Conservation (phyloP, 2,329 filamentous ascomycete species). For the Paecilomyces variotii region DNA sequence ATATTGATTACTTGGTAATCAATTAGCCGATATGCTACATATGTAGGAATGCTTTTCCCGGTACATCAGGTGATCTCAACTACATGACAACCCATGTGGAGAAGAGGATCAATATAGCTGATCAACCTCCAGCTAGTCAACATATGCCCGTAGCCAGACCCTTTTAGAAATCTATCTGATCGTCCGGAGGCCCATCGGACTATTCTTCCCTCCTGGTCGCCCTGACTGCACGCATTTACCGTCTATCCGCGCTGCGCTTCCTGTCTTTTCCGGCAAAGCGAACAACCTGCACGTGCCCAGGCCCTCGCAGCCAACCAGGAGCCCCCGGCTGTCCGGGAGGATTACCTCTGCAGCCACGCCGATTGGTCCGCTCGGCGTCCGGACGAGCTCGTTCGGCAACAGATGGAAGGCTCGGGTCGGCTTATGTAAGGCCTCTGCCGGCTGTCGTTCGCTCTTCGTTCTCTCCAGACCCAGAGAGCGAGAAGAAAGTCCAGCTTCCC, state of each 20-base stretch:
- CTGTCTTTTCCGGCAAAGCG: slow-evolving; percentile 18
- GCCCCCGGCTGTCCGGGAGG: slow-evolving; percentile 24
- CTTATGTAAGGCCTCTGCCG: slow-evolving; percentile 27
- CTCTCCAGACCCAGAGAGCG: slow-evolving; percentile 8
- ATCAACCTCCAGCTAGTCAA: background rate
- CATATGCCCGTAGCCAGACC: background rate
- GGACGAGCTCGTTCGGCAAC: slow-evolving; percentile 25
- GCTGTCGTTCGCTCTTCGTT: slow-evolving; percentile 12
- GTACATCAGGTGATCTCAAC: background rate
- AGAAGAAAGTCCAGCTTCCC: slow-evolving; percentile 17
- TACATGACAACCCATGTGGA: background rate
- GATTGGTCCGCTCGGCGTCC: slow-evolving; percentile 27
- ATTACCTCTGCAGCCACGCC: slow-evolving; percentile 24
- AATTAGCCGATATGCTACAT: background rate
- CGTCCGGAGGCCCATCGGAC: background rate
- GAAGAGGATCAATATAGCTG: no score
- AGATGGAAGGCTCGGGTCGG: slow-evolving; percentile 11
- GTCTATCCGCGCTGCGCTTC: slow-evolving; percentile 9
- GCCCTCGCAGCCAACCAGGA: slow-evolving; percentile 19
- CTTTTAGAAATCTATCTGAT: background rate
- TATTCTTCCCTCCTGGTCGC: background rate
- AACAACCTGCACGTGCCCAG: slow-evolving; percentile 21
- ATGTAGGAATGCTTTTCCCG: background rate
- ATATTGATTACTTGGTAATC: background rate
- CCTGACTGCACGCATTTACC: background rate